A percentile compares a stretch with the other conserved stretches of the same genome.
phyloP scores from a whole-genome alignment of 768 basidiomycete genomes.

The Lentinula raphanica region DNA sequence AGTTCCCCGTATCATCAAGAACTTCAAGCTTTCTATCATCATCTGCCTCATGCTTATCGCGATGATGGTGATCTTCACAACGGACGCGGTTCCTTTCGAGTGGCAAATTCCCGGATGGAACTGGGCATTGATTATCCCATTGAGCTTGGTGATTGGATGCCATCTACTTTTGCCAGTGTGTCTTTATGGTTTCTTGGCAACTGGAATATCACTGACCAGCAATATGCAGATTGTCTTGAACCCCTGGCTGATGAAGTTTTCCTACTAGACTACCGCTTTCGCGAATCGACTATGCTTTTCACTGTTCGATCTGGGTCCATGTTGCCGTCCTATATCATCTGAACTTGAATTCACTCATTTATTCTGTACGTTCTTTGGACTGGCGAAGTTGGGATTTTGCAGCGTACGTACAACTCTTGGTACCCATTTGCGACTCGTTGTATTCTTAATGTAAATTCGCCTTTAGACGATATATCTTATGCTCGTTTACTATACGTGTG shows the following conservation, averaged over 20 bases:
- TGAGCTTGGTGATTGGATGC: constrained; percentile 61
- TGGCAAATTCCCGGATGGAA: constrained; percentile 63
- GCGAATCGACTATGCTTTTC: not conserved
- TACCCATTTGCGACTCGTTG: too few species aligned
- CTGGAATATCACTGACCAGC: not conserved
- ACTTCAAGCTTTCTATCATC: constrained; percentile 71
- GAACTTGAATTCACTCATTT: not conserved
- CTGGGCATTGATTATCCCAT: constrained; percentile 72
- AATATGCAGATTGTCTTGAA: constrained; percentile 65
- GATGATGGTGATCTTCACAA: constrained; percentile 58
- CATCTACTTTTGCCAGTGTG: constrained; percentile 67
- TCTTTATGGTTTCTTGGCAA: constrained; percentile 17
- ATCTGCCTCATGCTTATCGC: constrained; percentile 55
- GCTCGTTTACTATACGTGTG: too few species aligned
- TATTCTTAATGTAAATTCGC: too few species aligned
- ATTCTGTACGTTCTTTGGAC: not conserved
- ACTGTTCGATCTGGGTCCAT: too few species aligned
- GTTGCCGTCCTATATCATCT: not conserved
- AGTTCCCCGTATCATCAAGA: constrained; percentile 75
- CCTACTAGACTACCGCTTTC: constrained; percentile 29
- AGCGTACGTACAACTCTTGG: too few species aligned
- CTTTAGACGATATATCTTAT: too few species aligned
- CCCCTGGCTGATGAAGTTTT: constrained; percentile 84
- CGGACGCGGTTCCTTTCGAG: constrained; percentile 49
- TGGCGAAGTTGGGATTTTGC: too few species aligned